These are phyloP conservation scores for Tetrapisispora pingtungensis DNA, from an alignment of 805 yeast species.

Conservation along the genomic window DNA sequence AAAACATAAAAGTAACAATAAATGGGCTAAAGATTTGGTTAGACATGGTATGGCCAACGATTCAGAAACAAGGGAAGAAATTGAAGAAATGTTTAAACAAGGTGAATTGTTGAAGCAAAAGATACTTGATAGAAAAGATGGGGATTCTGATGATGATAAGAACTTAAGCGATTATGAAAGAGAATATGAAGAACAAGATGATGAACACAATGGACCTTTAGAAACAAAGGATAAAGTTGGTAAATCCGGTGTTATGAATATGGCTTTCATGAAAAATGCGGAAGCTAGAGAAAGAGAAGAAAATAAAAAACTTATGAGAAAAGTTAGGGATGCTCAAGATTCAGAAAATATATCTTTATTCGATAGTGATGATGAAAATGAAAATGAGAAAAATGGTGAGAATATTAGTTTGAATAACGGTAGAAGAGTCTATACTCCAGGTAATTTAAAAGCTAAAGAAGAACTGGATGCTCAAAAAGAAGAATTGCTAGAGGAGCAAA, in stretches of 20 bases:
- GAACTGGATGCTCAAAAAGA: slow-evolving; percentile 31
- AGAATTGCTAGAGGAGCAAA: slow-evolving; percentile 35
- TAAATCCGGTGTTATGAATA: slow-evolving; percentile 78
- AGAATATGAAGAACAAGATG: background rate
- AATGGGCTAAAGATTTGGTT: slow-evolving; percentile 87
- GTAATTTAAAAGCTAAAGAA: slow-evolving; percentile 20
- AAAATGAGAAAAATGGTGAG: slow-evolving; percentile 32
- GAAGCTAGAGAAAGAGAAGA: slow-evolving; percentile 55
- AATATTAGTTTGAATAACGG: slow-evolving; percentile 57
- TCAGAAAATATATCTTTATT: slow-evolving; percentile 34
- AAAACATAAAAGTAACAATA: slow-evolving; percentile 77
- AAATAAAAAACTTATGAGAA: slow-evolving; percentile 45
- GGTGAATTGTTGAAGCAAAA: slow-evolving; percentile 69
- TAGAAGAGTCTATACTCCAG: slow-evolving; percentile 70
- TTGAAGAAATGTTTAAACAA: slow-evolving; percentile 88
- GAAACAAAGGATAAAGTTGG: slow-evolving; percentile 42
- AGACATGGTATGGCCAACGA: slow-evolving; percentile 87
- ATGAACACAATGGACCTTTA: background rate
- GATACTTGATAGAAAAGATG: slow-evolving; percentile 57
- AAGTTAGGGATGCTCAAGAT: slow-evolving; percentile 39
- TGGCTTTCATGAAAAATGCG: slow-evolving; percentile 94
- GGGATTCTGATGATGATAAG: slow-evolving; percentile 37
- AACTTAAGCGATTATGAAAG: slow-evolving; percentile 29
- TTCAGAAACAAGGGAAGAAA: slow-evolving; percentile 69
- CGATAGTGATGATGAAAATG: slow-evolving; percentile 22